Conservation (phyloP, 306 rosid species). For the Prunus padus region DNA sequence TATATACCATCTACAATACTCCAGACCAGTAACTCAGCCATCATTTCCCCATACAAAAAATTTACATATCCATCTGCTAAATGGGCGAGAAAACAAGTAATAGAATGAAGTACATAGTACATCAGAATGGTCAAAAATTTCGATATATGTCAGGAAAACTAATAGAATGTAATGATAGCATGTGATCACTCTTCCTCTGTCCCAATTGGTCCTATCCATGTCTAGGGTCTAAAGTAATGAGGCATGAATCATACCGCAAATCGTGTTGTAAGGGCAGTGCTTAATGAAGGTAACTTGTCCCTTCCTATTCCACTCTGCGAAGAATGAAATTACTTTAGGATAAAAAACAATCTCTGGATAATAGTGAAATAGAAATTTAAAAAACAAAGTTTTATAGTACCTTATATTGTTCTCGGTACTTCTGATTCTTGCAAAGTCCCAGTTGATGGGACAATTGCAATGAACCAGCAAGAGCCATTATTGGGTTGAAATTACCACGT, state of each 20-base stretch:
- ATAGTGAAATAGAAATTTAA: not conserved
- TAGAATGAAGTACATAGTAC: not conserved
- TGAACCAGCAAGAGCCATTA: conserved; percentile 80
- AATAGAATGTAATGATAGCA: not conserved
- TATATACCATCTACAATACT: not conserved
- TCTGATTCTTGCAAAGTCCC: conserved; percentile 69
- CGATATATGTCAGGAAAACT: not conserved
- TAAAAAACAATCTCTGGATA: not conserved
- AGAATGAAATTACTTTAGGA: conserved; percentile 26
- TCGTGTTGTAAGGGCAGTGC: not conserved
- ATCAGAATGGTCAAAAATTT: too few species aligned
- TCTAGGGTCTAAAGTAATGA: not conserved
- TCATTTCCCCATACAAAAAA: not conserved
- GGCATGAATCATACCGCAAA: not conserved
- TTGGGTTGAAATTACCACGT: conserved; percentile 26
- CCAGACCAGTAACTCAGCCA: not conserved
- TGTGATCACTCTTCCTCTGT: not conserved
- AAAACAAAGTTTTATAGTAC: conserved; percentile 30
- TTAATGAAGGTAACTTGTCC: conserved; percentile 11
- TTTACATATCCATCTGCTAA: not conserved
- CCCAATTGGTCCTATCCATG: not conserved
- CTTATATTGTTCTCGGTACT: conserved; percentile 41
- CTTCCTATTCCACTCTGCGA: conserved; percentile 48
- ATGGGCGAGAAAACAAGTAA: not conserved
- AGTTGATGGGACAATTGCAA: conserved; percentile 70